A percentile compares a stretch with the other conserved stretches of the same genome.
phyloP scores from a whole-genome alignment of 73 alveolate genomes.

The Paramecium sonneborni region DNA sequence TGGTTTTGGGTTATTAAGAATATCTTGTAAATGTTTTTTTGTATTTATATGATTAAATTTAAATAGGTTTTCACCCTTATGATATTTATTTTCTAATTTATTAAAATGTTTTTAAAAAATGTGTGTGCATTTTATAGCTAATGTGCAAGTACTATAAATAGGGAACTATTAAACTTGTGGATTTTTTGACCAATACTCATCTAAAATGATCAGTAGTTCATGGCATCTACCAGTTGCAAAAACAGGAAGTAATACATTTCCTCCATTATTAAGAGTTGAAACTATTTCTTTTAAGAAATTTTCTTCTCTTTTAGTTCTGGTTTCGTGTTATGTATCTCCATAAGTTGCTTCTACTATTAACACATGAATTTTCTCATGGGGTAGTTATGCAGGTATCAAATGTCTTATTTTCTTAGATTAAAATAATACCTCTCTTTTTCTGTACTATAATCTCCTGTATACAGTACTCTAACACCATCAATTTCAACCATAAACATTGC shows the following conservation, averaged over 20 bases:
- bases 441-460: constrained; percentile 99
- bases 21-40: constrained; percentile 53
- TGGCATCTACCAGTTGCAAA: constrained; percentile 99
- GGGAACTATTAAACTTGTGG: constrained; percentile 82
- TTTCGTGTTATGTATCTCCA: constrained; percentile 98
- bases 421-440: constrained; percentile 88
- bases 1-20: constrained; percentile 40
- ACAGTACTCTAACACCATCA: constrained; percentile 98
- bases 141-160: constrained; percentile 92
- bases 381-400: constrained; percentile 98
- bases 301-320: constrained; percentile 94
- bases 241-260: constrained; percentile 98
- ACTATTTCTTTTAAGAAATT: constrained; percentile 91
- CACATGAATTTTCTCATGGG: constrained; percentile 95
- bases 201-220: constrained; percentile 93
- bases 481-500: constrained; percentile 99
- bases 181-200: constrained; percentile 96
- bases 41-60: constrained; percentile 68
- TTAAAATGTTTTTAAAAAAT: constrained; percentile 94
- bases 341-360: constrained; percentile 98
- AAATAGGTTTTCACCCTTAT: constrained; percentile 92
- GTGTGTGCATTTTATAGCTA: constrained; percentile 92
- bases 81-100: constrained; percentile 92
- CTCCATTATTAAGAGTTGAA: constrained; percentile 96
- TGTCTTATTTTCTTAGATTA: constrained; percentile 72